A percentile compares a stretch with the other conserved stretches of the same genome.
Evolutionary conservation across 2,329 filamentous ascomycete genomes (phyloP).

Genomic region (Ophiocordyceps robertsii): DNA sequence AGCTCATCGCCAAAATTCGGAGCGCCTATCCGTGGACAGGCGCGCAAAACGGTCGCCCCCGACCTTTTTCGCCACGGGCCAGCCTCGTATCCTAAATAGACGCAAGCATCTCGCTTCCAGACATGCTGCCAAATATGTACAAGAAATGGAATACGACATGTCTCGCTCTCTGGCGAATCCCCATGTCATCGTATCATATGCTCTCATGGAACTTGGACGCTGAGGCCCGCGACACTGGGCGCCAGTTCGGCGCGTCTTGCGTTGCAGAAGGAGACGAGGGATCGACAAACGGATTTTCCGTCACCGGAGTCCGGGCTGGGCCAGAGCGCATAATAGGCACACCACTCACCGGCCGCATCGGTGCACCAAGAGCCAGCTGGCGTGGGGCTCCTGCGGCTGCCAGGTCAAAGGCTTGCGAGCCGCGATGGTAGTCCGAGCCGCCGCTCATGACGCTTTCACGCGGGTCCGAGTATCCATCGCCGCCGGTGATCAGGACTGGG

Average conservation of each 20-base stretch:
- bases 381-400: conserved; percentile 14
- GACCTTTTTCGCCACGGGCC: too few species aligned
- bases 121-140: not conserved
- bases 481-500: conserved; percentile 47
- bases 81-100: not conserved
- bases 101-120: not conserved
- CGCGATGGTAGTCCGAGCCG: conserved; percentile 38
- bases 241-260: conserved; percentile 19
- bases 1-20: not conserved
- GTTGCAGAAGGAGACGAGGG: conserved; percentile 14
- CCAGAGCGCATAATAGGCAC: conserved; percentile 49
- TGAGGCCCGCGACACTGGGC: conserved; percentile 19
- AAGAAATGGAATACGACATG: not conserved
- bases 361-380: conserved; percentile 38
- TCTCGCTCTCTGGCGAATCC: not conserved
- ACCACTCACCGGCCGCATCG: conserved; percentile 48
- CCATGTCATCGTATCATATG: conserved; percentile 13
- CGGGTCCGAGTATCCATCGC: conserved; percentile 47
- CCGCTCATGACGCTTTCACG: conserved; percentile 30
- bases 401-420: conserved; percentile 33
- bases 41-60: not conserved
- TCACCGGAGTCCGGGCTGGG: conserved; percentile 49
- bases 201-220: conserved; percentile 27
- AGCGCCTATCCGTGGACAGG: not conserved
- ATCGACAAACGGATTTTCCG: conserved; percentile 34